Base-by-base conservation (phyloP, 345 rosid genomes). In the Melastoma malabathricum region DNA sequence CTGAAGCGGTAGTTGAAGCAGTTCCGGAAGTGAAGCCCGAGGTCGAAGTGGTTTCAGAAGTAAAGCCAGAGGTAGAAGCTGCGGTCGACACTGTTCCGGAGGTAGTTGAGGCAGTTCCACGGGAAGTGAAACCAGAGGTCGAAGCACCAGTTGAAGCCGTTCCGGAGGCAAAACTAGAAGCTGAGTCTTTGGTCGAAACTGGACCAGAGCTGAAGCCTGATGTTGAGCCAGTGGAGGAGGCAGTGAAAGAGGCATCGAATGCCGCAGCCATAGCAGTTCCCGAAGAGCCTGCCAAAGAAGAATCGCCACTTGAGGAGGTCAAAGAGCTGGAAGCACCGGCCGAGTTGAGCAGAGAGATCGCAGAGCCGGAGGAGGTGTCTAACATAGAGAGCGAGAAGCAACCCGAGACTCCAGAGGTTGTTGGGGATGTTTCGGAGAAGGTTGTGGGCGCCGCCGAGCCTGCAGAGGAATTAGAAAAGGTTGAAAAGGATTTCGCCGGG, bases 381-480 rank as follows among this genome's bases (percentile, higher is more conserved):
- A 46, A 50, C 44, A 18, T 27, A 52, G 59, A 20, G 31, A 41
- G 6, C 52, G 17, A 10, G 56, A 48, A 61, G 41, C 18, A 45
- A 56, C 41, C 38, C 34, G 57, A 39, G 51, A 38, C 25, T 2
- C 48, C 23, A 17, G 55, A 52, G 27, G 47, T 15, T 7, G 12
- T 39, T 43, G 41, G 41, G 41, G 10, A 43, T 50, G 54, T 27
- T 29, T 25, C 23, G 34, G 61, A 29, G 47, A 48, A 57, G 13
- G 46, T 15, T 5, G 27, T 15, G 39, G 31, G 14, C 15, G 20
- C 34, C 15, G 20, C 34, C 5, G 44, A 39, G 55, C 62, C 46
- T 10, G 29, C n/a, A 31, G 16, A 15, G 43, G 22, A 15, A 27
- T 13, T 20, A 59, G 39, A 17, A 48, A 22, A 16, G 41, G 41